Evolutionary conservation across 352 stramenopile genomes (phyloP).

Genomic region (Phytophthora sojae): DNA sequence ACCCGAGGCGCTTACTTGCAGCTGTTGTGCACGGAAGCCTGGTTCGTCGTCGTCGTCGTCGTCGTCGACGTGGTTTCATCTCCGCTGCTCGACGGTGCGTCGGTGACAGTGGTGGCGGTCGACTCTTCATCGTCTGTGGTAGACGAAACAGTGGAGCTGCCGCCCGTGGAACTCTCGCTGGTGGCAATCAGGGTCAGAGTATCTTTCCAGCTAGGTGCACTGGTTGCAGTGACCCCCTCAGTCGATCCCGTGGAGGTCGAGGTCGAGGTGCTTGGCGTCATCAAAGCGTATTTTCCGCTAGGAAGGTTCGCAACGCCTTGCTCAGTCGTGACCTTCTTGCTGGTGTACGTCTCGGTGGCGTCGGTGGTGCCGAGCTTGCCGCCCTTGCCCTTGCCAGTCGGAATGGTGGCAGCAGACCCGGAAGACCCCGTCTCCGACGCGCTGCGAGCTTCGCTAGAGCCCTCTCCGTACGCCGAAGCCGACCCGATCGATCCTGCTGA

Average conservation of each 20-base stretch:
- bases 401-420: neutral
- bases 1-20: conserved; percentile 16
- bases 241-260: neutral
- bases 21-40: conserved; percentile 13
- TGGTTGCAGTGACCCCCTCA: conserved; percentile 1
- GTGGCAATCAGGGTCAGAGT: conserved; percentile 11
- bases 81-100: conserved; percentile 1
- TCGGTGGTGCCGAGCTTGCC: conserved; percentile 7
- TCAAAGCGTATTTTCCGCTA: conserved; percentile 18
- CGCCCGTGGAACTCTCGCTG: neutral
- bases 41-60: conserved; percentile 10
- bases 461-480: conserved; percentile 1
- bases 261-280: neutral
- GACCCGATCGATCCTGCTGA: conserved; percentile 3
- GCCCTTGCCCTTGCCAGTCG: neutral
- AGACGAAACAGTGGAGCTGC: neutral
- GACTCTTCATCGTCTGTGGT: conserved; percentile 6
- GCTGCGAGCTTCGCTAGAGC: conserved; percentile 15
- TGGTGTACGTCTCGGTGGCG: conserved; percentile 20
- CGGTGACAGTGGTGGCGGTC: neutral
- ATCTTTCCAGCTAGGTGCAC: conserved; percentile 14
- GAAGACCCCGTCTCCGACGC: neutral
- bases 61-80: neutral
- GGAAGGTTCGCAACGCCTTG: conserved; percentile 12
- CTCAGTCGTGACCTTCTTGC: conserved; percentile 6